phyloP scores from a whole-genome alignment of 495 filamentous ascomycete species.

The Trypethelium eluteriae region DNA sequence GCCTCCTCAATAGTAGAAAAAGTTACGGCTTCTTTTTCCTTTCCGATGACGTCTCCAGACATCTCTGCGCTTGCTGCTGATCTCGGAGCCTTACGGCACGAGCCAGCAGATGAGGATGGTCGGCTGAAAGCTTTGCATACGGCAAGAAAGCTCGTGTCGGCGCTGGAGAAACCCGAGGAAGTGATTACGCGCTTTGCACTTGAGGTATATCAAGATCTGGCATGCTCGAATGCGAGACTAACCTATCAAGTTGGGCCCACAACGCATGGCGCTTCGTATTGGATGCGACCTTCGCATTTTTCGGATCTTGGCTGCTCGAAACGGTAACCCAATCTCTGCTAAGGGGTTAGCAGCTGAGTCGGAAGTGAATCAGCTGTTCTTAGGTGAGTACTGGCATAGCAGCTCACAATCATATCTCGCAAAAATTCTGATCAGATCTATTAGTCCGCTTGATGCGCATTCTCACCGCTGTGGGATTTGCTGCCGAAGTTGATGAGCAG shows the following conservation, averaged over 20 bases:
- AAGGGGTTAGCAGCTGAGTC: neutral
- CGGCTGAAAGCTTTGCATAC: neutral
- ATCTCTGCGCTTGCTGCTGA: neutral
- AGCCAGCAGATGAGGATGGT: neutral
- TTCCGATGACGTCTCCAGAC: no score
- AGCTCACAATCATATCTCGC: no score
- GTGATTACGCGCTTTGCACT: constrained; percentile 5
- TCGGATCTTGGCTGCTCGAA: neutral
- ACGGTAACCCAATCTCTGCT: neutral
- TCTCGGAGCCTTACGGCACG: neutral
- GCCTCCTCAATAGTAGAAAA: no score
- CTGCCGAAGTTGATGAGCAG: constrained; percentile 7
- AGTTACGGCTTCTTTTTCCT: no score
- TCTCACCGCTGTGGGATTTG: constrained; percentile 8
- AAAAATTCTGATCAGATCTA: neutral
- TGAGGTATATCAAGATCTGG: neutral
- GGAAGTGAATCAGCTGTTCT: no score
- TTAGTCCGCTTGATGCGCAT: constrained; percentile 15
- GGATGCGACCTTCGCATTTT: constrained; percentile 1
- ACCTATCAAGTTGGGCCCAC: neutral
- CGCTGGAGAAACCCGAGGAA: neutral
- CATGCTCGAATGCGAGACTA: neutral
- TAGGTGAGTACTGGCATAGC: no score
- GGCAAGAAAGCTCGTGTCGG: neutral
- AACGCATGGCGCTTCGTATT: neutral